These are phyloP conservation scores for Leptographium wingfieldii DNA, from an alignment of 2,329 filamentous ascomycete genomes.

Conservation along the genomic window DNA sequence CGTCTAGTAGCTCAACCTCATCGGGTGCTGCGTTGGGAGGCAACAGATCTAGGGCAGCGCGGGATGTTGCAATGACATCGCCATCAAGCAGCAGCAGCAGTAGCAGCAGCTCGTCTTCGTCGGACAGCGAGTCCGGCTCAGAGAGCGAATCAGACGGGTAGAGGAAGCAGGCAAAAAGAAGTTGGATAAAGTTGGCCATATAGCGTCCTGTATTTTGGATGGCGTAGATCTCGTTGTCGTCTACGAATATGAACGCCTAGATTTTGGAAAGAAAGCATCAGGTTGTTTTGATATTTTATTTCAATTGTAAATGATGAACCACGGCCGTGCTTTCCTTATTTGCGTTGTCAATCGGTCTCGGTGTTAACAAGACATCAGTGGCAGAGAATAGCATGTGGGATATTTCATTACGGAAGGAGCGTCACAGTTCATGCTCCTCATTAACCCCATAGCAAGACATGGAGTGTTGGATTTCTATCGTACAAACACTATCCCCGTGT, in stretches of 20 bases:
- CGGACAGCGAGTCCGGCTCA: conserved; percentile 3
- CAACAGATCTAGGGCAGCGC: conserved; percentile 10
- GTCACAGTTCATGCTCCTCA: background rate
- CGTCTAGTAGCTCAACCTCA: background rate
- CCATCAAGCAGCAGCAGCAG: conserved; percentile 6
- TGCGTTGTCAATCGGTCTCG: too few species aligned
- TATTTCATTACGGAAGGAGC: background rate
- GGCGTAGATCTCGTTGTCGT: too few species aligned
- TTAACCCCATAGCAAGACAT: background rate
- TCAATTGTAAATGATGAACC: too few species aligned
- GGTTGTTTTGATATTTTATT: too few species aligned
- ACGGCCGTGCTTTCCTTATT: too few species aligned
- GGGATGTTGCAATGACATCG: conserved; percentile 1
- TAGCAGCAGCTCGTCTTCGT: conserved; percentile 1
- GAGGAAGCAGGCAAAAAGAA: background rate
- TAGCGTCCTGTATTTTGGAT: background rate
- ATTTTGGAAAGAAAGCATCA: too few species aligned
- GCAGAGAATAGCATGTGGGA: background rate
- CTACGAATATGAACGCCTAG: too few species aligned
- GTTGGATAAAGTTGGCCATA: background rate
- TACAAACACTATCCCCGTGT: background rate
- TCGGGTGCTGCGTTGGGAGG: background rate
- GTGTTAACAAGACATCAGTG: too few species aligned
- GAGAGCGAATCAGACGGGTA: background rate
- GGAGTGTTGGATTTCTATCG: background rate